Evolutionary conservation across 148 eudicot species (phyloP).

Genomic region (Mesembryanthemum crystallinum): DNA sequence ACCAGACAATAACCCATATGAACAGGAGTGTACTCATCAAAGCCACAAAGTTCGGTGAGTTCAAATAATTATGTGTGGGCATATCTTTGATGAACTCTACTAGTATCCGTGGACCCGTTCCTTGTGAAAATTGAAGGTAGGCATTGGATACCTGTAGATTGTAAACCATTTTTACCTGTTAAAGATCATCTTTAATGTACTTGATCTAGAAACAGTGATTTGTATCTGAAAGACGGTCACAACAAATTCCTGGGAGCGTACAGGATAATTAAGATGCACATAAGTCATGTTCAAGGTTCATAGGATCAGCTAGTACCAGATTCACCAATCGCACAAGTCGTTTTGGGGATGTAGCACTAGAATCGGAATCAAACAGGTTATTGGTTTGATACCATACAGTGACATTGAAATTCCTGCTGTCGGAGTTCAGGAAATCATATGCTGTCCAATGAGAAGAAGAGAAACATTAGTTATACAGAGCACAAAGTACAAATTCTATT

Average conservation of each 20-base stretch:
- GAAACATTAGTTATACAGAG: neutral
- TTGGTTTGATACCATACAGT: constrained; percentile 71
- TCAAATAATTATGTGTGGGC: constrained; percentile 59
- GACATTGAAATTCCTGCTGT: constrained; percentile 48
- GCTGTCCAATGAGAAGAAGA: constrained; percentile 39
- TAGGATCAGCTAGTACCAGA: constrained; percentile 47
- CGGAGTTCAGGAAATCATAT: constrained; percentile 68
- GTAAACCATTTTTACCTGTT: neutral
- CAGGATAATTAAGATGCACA: neutral
- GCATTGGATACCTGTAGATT: constrained; percentile 69
- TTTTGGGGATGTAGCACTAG: constrained; percentile 28
- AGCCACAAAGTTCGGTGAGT: constrained; percentile 50
- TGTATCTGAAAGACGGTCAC: neutral
- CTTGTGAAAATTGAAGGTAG: constrained; percentile 49
- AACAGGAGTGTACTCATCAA: constrained; percentile 61
- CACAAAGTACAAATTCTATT: constrained; percentile 11
- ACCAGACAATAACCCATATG: constrained; percentile 62
- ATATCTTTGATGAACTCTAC: constrained; percentile 80
- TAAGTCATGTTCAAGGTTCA: neutral
- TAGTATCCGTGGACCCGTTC: constrained; percentile 42
- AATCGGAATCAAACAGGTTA: constrained; percentile 43
- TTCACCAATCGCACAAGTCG: constrained; percentile 69
- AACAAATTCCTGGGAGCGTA: neutral
- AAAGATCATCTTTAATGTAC: neutral
- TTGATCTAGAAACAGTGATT: too few species aligned